Evolutionary conservation across 257 asterid species (phyloP), one percentile per base, ranked within the genome.

Genomic region (Solanum sejunctum): DNA sequence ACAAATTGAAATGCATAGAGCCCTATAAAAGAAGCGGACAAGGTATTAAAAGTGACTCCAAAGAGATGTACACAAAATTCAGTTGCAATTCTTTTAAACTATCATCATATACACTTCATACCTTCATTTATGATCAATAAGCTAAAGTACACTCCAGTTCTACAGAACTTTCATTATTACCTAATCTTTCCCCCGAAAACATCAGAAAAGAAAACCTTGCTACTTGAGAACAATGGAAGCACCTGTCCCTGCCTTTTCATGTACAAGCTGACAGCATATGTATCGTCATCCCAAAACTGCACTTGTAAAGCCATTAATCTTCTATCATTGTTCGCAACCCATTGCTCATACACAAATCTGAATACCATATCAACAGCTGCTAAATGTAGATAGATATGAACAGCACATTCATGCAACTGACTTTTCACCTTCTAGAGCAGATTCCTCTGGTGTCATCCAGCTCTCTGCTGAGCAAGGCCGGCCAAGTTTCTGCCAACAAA

Each of bases 401-500:
- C 36, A 45, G 12, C 18, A 15, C 81, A 73, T 12, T 73, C 81
- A 73, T 21, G 43, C 60, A 47, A 13, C 43, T 12, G 81, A 73
- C 41, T 73, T 73, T 21, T 73, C 81, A 8, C 81, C 60, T 47
- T 77, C 85, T 63, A 72, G 41, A 10, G 41, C 32, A 78, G 52
- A 81, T 45, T 47, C 60, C 70, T 84, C 71, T 77, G 18, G 55
- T 83, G 58, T 82, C 80, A 32, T 71, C 89, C 32, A 87, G 55
- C 66, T 84, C 92, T 85, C 88, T 3, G 70, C 73, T 11, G 82
- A 60, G 88, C 90, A 83, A 56, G 84, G 75, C 87, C 86, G 91
- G 49, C 92, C 92, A 56, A 92, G 94, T 89, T 93, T 92, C 98
- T 87, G 88, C 12, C 61, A 56, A 6, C 51, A 39, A 72, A 71